Percentiles rank a stretch among this genome's conserved stretches.
Evolutionary conservation across 2,329 filamentous ascomycete genomes (phyloP).

Genomic region (Penicillium sp.): DNA sequence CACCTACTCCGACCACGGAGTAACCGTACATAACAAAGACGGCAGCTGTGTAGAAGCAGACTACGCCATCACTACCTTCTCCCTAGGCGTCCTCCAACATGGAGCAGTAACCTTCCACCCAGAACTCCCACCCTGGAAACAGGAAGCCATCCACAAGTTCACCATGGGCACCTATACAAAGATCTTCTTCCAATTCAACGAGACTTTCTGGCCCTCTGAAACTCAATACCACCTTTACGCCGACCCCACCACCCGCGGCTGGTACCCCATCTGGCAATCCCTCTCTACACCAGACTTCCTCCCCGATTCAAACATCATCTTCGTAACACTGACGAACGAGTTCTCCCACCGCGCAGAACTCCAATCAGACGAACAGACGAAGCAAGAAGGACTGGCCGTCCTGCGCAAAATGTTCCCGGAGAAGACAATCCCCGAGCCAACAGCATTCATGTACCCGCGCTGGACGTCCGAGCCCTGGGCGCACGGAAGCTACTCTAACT

Average conservation of each 20-base stretch:
- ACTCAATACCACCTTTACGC: constrained; percentile 56
- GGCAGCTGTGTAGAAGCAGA: constrained; percentile 57
- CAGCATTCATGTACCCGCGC: constrained; percentile 58
- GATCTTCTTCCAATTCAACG: constrained; percentile 65
- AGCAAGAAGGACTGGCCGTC: constrained; percentile 55
- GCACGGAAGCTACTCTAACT: constrained; percentile 64
- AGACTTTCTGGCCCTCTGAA: constrained; percentile 61
- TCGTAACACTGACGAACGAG: constrained; percentile 58
- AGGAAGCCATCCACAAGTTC: constrained; percentile 60
- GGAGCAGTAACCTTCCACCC: constrained; percentile 58
- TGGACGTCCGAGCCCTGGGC: constrained; percentile 53
- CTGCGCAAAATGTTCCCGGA: constrained; percentile 60
- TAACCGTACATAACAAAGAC: constrained; percentile 53
- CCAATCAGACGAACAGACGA: constrained; percentile 57
- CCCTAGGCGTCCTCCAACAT: constrained; percentile 64
- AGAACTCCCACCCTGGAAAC: constrained; percentile 61
- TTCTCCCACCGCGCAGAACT: constrained; percentile 58
- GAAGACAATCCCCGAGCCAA: constrained; percentile 55
- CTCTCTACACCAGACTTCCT: constrained; percentile 57
- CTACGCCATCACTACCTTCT: constrained; percentile 65
- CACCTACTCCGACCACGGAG: constrained; percentile 50
- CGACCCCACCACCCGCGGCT: constrained; percentile 47
- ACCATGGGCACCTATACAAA: constrained; percentile 71
- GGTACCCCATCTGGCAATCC: constrained; percentile 63
- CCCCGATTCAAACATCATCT: constrained; percentile 61